phyloP scores from a whole-genome alignment of 352 stramenopile species.

The Phytopythium ostracodes region DNA sequence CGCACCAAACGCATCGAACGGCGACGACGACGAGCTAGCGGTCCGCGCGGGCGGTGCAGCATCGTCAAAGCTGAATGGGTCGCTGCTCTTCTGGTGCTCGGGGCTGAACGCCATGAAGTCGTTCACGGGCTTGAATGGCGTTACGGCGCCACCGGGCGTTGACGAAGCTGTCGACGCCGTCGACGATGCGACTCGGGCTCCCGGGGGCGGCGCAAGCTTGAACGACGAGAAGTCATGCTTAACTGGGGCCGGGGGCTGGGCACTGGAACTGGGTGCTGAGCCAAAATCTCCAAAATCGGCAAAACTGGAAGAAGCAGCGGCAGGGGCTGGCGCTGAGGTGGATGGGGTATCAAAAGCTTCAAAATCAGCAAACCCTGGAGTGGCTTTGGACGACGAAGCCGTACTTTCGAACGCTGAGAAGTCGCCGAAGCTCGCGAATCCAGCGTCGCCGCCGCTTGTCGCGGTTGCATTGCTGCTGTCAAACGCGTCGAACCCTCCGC shows the following conservation, averaged over 20 bases:
- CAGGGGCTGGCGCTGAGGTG: slow-evolving; percentile 21
- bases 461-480: slow-evolving; percentile 11
- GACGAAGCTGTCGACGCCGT: slow-evolving; percentile 12
- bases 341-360: slow-evolving; percentile 24
- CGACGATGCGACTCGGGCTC: slow-evolving; percentile 36
- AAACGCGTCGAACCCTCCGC: slow-evolving; percentile 34
- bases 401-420: slow-evolving; percentile 38
- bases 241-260: slow-evolving; percentile 20
- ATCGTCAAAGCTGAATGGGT: slow-evolving; percentile 57
- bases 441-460: slow-evolving; percentile 14
- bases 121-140: slow-evolving; percentile 21
- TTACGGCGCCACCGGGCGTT: slow-evolving; percentile 6
- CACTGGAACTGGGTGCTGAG: slow-evolving; percentile 12
- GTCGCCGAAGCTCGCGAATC: slow-evolving; percentile 65
- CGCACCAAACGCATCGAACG: slow-evolving; percentile 37
- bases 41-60: slow-evolving; percentile 17
- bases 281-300: slow-evolving; percentile 56
- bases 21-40: slow-evolving; percentile 21
- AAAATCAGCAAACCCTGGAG: slow-evolving; percentile 35
- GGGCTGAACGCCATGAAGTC: slow-evolving; percentile 73
- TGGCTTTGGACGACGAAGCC: neutral
- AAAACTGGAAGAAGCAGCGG: slow-evolving; percentile 19
- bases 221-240: slow-evolving; percentile 56
- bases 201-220: slow-evolving; percentile 62
- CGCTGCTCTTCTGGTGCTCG: slow-evolving; percentile 26